These are phyloP conservation scores for Pleurostoma richardsiae DNA, from an alignment of 2,329 filamentous ascomycete species.

Conservation along the genomic window DNA sequence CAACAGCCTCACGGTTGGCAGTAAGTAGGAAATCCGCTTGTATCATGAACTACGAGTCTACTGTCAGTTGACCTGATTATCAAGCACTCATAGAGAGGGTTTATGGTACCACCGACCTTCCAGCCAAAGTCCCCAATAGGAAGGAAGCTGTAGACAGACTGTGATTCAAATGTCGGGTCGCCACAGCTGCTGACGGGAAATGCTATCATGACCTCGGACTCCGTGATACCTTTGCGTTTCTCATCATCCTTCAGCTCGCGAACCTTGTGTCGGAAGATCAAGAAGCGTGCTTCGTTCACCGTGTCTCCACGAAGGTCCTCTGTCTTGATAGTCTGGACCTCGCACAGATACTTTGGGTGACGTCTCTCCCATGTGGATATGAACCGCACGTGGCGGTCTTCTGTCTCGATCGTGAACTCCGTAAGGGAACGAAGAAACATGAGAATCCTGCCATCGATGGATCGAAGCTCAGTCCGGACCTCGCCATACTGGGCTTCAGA, in stretches of 20 bases:
- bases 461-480: background rate
- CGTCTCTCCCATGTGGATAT: too few relatives aligned
- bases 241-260: conserved; percentile 2
- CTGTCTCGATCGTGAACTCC: too few relatives aligned
- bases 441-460: background rate
- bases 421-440: background rate
- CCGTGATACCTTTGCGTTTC: conserved; percentile 1
- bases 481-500: background rate
- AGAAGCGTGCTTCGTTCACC: background rate
- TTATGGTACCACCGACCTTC: conserved; percentile 1
- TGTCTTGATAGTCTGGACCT: background rate
- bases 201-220: conserved; percentile 14
- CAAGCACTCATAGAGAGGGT: background rate
- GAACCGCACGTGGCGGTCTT: background rate
- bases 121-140: conserved; percentile 11
- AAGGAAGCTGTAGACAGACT: conserved; percentile 14
- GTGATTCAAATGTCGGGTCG: conserved; percentile 1
- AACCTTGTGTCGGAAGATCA: conserved; percentile 1
- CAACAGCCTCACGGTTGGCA: conserved; percentile 16
- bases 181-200: conserved; percentile 9
- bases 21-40: conserved; percentile 19
- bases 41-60: conserved; percentile 16
- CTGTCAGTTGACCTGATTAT: background rate
- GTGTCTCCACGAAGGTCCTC: background rate
- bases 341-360: too few relatives aligned